Percentiles rank a stretch among this genome's conserved stretches.
Conservation (phyloP, 2,329 filamentous ascomycete genomes). For the Claviceps paspali region DNA sequence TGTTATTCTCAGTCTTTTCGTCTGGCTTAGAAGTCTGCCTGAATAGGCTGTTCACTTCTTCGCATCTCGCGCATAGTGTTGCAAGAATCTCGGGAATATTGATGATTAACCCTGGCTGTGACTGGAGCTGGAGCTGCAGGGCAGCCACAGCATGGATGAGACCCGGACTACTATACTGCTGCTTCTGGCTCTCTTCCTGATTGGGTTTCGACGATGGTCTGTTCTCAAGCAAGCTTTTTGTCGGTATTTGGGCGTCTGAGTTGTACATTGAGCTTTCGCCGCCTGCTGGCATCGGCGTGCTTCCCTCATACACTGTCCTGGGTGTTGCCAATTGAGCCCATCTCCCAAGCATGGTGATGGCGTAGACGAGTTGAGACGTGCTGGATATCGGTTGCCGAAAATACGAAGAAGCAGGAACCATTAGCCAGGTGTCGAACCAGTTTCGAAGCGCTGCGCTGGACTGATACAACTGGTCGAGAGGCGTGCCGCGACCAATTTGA, state of each 20-base stretch:
- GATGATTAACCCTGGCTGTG: conserved; percentile 28
- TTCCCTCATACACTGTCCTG: conserved; percentile 13
- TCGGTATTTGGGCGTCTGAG: conserved; percentile 11
- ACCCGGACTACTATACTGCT: conserved; percentile 17
- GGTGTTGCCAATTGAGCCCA: conserved; percentile 33
- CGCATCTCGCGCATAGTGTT: conserved; percentile 25
- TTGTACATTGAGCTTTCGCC: conserved; percentile 10
- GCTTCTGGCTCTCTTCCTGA: conserved; percentile 3
- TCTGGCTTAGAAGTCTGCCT: conserved; percentile 16
- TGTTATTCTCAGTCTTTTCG: conserved; percentile 25
- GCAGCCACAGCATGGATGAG: conserved; percentile 25
- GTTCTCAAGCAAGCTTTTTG: conserved; percentile 4
- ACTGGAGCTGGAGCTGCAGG: conserved; percentile 25
- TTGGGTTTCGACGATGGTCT: not conserved
- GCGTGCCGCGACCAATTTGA: conserved; percentile 22
- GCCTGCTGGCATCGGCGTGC: conserved; percentile 13
- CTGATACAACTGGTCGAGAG: conserved; percentile 34
- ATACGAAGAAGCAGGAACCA: conserved; percentile 26
- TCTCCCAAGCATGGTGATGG: conserved; percentile 32
- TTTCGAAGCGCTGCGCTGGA: conserved; percentile 29
- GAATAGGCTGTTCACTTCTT: conserved; percentile 25
- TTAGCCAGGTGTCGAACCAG: conserved; percentile 35
- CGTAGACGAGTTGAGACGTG: conserved; percentile 32
- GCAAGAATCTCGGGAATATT: conserved; percentile 29
- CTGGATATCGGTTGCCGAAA: conserved; percentile 30